Base-by-base conservation (phyloP, 2,329 filamentous ascomycete genomes). In the Diaporthe sp. region DNA sequence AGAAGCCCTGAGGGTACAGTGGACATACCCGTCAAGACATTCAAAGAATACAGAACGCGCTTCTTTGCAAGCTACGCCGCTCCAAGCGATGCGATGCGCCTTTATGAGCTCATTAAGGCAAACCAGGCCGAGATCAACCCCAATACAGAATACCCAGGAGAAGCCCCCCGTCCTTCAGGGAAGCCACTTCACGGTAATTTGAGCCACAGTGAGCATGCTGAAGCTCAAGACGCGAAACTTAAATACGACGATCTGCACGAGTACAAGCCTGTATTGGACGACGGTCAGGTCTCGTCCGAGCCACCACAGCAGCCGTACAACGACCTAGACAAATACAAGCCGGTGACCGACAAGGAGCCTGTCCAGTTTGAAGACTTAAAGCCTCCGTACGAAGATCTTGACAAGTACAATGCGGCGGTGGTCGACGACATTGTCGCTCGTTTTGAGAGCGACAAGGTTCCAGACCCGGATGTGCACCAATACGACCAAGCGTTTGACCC, bases 371-470 rank as follows among this genome's bases (percentile, higher is more conserved):
- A 82, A 55, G 78, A 82, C 51, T 70, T 79, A 19, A 72, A 81
- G 39, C 75, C 79, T 42, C 78, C 82, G 70, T 85, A 87, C 72
- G 80, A 86, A 3, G 86, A 89, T 63, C 78, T 88, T 59, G 76
- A 82, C 72, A 79, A 83, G 51, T 87, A 86, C 73, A 80, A 79
- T 1, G 81, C 84, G 5, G 79, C 44, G 4, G 47, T 53, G n/a
- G 17, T 68, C 15, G 63, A 68, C 17, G 47, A 68, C 39, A 32
- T 68, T 15, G 47, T 68, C 22, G 63, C 63, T 53, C 63, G 47
- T 53, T 68, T 68, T 39, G 44, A 68, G 32, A 30, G 47, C n/a
- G 32, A 68, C 2, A 27, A 53, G 63, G 12, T 32, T 13, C n/a
- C 30, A 27, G 19, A 9, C 30, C 37, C 30, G 4, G 39, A 32